Conservation (phyloP, 2,329 filamentous ascomycete species). For the Neonectria hederae region DNA sequence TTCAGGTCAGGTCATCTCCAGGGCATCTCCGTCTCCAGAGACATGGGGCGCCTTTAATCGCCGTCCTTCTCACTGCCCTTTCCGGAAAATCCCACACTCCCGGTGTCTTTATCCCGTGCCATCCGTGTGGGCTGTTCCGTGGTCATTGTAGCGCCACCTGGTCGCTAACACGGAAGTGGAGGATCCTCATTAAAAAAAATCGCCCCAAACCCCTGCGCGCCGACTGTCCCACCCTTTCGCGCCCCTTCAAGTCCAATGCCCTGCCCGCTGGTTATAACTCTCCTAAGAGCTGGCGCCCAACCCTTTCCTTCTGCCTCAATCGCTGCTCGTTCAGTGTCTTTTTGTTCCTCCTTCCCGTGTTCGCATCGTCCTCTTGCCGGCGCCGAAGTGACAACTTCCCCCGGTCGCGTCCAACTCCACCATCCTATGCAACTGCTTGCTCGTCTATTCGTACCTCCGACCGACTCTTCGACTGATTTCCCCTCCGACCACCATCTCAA, state of each 20-base stretch:
- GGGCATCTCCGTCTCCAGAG: not conserved
- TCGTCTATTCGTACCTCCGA: constrained; percentile 10
- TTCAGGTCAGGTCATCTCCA: not conserved
- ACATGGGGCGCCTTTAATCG: constrained; percentile 15
- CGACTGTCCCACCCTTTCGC: constrained; percentile 28
- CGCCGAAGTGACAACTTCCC: constrained; percentile 13
- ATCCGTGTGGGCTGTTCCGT: constrained; percentile 40
- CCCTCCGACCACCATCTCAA: constrained; percentile 20
- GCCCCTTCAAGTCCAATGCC: constrained; percentile 4
- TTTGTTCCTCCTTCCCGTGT: constrained; percentile 3
- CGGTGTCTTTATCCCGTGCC: constrained; percentile 21
- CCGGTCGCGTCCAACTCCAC: constrained; percentile 22
- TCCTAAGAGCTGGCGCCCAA: constrained; percentile 2
- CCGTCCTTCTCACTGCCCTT: constrained; percentile 13
- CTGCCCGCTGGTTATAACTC: constrained; percentile 12
- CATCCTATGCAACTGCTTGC: constrained; percentile 17
- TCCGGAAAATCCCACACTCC: constrained; percentile 27
- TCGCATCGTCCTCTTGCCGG: not conserved
- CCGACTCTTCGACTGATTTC: constrained; percentile 23
- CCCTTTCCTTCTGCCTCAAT: constrained; percentile 19
- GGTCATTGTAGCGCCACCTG: constrained; percentile 43
- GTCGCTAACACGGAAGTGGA: constrained; percentile 41
- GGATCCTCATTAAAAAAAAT: constrained; percentile 45
- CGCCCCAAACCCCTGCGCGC: constrained; percentile 38
- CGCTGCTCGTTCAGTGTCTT: constrained; percentile 13